Percentiles rank a stretch among this genome's conserved stretches.
Conservation (phyloP, 129 eudicot genomes). For the Chrysanthemum makinoi region DNA sequence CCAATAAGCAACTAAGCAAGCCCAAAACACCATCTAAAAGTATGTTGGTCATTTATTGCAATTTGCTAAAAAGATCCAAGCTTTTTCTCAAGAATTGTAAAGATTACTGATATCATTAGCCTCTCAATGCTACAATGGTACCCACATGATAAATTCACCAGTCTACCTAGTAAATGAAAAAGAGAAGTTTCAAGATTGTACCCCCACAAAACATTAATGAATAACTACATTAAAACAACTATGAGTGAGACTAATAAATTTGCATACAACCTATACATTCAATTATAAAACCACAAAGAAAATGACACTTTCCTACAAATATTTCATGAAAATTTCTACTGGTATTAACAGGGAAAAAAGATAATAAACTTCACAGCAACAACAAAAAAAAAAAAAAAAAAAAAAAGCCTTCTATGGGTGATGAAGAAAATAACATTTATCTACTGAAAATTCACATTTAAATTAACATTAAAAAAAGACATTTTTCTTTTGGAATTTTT, state of each 20-base stretch:
- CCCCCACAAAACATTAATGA: constrained; percentile 27
- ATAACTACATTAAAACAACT: background rate
- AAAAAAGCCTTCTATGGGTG: no score
- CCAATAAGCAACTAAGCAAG: no score
- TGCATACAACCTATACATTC: constrained; percentile 12
- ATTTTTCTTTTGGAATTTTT: no score
- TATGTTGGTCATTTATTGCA: background rate
- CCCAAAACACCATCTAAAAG: background rate
- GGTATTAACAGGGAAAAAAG: no score
- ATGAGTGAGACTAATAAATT: constrained; percentile 12
- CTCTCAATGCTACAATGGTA: constrained; percentile 27
- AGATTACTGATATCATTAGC: constrained; percentile 18
- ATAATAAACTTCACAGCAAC: no score
- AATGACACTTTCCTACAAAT: constrained; percentile 23
- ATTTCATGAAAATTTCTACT: no score
- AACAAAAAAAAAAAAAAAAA: no score
- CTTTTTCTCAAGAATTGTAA: constrained; percentile 9
- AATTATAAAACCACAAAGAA: constrained; percentile 19
- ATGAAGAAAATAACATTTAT: no score
- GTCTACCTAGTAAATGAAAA: constrained; percentile 1
- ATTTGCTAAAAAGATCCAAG: background rate
- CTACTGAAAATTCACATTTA: background rate
- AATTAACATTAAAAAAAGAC: background rate
- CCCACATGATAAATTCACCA: constrained; percentile 38
- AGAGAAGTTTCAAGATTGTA: constrained; percentile 32